Evolutionary conservation across 345 rosid genomes (phyloP).

Genomic region (Zanthoxylum bungeanum): DNA sequence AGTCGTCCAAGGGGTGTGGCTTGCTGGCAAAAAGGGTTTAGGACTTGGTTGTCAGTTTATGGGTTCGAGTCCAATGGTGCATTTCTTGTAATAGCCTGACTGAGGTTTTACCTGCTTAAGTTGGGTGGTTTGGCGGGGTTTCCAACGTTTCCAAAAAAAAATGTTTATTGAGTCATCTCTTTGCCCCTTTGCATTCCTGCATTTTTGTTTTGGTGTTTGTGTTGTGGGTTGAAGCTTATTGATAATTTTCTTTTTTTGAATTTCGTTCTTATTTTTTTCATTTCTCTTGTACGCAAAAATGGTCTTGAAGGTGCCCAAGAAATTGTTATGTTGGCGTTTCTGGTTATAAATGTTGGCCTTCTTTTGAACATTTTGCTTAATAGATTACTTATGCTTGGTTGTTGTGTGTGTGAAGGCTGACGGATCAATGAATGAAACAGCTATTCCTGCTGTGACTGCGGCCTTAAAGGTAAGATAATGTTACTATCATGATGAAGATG

Average conservation of each 20-base stretch:
- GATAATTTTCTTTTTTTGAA: not conserved
- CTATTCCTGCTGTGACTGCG: constrained; percentile 49
- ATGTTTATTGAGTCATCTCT: not conserved
- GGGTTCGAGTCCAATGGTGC: no score
- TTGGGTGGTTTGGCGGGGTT: no score
- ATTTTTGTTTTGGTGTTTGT: not conserved
- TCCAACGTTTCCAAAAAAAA: no score
- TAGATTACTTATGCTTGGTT: constrained; percentile 6
- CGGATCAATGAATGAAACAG: constrained; percentile 64
- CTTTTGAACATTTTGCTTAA: not conserved
- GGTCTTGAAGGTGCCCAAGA: not conserved
- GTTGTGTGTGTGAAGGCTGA: constrained; percentile 54
- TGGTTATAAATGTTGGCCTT: not conserved
- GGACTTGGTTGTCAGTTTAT: no score
- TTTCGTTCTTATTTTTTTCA: not conserved
- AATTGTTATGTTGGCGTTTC: not conserved
- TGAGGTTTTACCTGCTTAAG: no score
- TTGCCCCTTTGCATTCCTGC: not conserved
- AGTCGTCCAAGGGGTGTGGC: no score
- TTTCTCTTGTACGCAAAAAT: not conserved
- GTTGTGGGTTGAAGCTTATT: not conserved
- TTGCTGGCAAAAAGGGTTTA: no score
- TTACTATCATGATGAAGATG: not conserved
- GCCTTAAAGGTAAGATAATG: constrained; percentile 55
- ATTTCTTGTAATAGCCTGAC: no score